Evolutionary conservation across 805 yeast species (phyloP).

Genomic region (Suhomyces emberorum): DNA sequence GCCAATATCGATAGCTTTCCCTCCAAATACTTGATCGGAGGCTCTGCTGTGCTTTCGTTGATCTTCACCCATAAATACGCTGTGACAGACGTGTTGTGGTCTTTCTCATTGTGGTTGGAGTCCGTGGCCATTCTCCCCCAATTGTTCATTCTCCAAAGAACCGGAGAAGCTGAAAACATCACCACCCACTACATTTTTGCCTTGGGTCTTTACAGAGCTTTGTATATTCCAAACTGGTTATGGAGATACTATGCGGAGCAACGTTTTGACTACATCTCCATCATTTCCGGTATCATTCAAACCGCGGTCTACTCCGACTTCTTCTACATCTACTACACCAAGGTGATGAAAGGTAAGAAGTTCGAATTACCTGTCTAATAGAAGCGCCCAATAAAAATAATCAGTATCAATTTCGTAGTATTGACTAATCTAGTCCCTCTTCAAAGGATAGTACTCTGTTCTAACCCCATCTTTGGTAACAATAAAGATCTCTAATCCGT

Average conservation of each 20-base stretch:
- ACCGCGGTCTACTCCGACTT: constrained; percentile 90
- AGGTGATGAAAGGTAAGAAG: constrained; percentile 74
- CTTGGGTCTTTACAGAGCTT: constrained; percentile 81
- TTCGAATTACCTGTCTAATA: constrained; percentile 63
- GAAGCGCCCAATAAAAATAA: too few species aligned
- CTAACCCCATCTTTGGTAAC: constrained; percentile 92
- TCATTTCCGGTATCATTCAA: constrained; percentile 80
- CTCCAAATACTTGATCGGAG: constrained; percentile 64
- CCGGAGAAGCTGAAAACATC: constrained; percentile 83
- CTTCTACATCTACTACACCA: constrained; percentile 82
- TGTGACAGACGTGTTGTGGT: constrained; percentile 69
- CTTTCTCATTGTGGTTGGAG: constrained; percentile 90
- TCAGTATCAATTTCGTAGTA: background rate
- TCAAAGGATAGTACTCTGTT: constrained; percentile 78
- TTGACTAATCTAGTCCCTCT: constrained; percentile 69
- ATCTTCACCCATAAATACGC: constrained; percentile 67
- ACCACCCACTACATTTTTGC: constrained; percentile 94
- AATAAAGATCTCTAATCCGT: constrained; percentile 85
- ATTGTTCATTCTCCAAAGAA: constrained; percentile 80
- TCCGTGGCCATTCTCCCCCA: constrained; percentile 91
- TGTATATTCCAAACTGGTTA: constrained; percentile 93
- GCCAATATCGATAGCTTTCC: constrained; percentile 71
- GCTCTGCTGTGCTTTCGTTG: constrained; percentile 51
- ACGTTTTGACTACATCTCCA: constrained; percentile 64
- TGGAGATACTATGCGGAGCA: constrained; percentile 73